A percentile compares a stretch with the other conserved stretches of the same genome.
These are phyloP conservation scores for Drechslerella dactyloides DNA, from an alignment of 2,329 filamentous ascomycete genomes.

Conservation along the genomic window DNA sequence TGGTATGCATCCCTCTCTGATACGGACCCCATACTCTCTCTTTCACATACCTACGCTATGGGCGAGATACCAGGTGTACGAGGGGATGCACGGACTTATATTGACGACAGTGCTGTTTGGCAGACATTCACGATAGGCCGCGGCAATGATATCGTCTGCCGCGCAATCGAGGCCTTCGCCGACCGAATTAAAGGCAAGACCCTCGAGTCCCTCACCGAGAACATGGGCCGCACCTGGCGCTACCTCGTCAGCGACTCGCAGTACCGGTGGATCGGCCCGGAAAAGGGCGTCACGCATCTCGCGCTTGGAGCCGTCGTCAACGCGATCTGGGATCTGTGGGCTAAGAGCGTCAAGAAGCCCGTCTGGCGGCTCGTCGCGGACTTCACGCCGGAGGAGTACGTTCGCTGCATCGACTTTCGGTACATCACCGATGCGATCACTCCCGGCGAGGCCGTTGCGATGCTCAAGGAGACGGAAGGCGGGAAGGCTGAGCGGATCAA, in stretches of 20 bases:
- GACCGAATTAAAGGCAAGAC: constrained; percentile 77
- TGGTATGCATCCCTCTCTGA: constrained; percentile 65
- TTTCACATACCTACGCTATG: constrained; percentile 7
- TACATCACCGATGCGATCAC: constrained; percentile 95
- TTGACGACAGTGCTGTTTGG: too few relatives aligned
- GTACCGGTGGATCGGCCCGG: constrained; percentile 89
- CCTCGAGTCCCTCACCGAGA: constrained; percentile 74
- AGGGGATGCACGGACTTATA: too few relatives aligned
- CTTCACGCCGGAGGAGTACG: constrained; percentile 86
- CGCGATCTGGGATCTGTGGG: constrained; percentile 95
- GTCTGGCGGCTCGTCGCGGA: constrained; percentile 90
- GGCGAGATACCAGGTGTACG: too few relatives aligned
- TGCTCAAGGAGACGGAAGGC: constrained; percentile 70
- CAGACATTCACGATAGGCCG: constrained; percentile 80
- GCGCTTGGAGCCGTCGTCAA: constrained; percentile 88
- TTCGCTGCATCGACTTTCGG: constrained; percentile 87
- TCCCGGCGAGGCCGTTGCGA: constrained; percentile 76
- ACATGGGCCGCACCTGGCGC: constrained; percentile 90
- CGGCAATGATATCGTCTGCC: constrained; percentile 90
- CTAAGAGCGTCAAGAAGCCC: constrained; percentile 81
- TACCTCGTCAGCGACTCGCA: constrained; percentile 90
- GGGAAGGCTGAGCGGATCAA: constrained; percentile 74
- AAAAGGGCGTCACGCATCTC: constrained; percentile 93
- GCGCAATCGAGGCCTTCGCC: constrained; percentile 78
- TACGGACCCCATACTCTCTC: neutral